A percentile compares a stretch with the other conserved stretches of the same genome.
phyloP scores from a whole-genome alignment of 2,329 filamentous ascomycete genomes.

The Cladosporium velox region DNA sequence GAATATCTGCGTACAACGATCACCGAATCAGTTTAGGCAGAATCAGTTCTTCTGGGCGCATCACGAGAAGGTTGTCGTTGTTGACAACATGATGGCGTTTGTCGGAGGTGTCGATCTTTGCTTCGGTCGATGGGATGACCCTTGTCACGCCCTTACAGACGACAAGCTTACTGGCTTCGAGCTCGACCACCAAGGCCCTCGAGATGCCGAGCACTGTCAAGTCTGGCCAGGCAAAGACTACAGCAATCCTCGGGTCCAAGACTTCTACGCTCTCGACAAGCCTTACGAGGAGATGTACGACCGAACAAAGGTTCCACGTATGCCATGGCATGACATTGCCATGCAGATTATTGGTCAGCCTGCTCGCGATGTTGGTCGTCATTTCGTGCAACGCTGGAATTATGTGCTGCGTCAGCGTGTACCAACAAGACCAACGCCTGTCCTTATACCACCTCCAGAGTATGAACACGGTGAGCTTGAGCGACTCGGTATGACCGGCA shows the following conservation, averaged over 20 bases:
- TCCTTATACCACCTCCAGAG: conserved; percentile 89
- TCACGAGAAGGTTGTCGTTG: conserved; percentile 96
- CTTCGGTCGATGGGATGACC: conserved; percentile 96
- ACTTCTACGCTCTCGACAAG: conserved; percentile 90
- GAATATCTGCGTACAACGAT: conserved; percentile 94
- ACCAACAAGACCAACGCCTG: conserved; percentile 88
- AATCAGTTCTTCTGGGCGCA: conserved; percentile 99
- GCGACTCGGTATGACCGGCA: conserved; percentile 83
- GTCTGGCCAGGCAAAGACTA: conserved; percentile 98
- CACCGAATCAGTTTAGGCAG: conserved; percentile 96
- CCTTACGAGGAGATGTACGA: conserved; percentile 99
- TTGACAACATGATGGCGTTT: conserved; percentile 95
- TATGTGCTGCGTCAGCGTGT: conserved; percentile 91
- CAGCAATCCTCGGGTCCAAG: conserved; percentile 91
- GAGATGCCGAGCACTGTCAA: conserved; percentile 92
- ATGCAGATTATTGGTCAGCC: conserved; percentile 99
- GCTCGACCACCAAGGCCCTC: conserved; percentile 66
- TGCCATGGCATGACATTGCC: conserved; percentile 98
- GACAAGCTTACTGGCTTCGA: conserved; percentile 97
- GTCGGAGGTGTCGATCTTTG: conserved; percentile 94
- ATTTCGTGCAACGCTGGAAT: conserved; percentile 98
- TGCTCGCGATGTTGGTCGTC: conserved; percentile 86
- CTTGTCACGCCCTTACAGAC: conserved; percentile 85
- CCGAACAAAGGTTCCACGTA: conserved; percentile 79
- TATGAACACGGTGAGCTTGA: conserved; percentile 85